A percentile compares a stretch with the other conserved stretches of the same genome.
Conservation (phyloP, 768 basidiomycete genomes). For the Suillus hirtellus region DNA sequence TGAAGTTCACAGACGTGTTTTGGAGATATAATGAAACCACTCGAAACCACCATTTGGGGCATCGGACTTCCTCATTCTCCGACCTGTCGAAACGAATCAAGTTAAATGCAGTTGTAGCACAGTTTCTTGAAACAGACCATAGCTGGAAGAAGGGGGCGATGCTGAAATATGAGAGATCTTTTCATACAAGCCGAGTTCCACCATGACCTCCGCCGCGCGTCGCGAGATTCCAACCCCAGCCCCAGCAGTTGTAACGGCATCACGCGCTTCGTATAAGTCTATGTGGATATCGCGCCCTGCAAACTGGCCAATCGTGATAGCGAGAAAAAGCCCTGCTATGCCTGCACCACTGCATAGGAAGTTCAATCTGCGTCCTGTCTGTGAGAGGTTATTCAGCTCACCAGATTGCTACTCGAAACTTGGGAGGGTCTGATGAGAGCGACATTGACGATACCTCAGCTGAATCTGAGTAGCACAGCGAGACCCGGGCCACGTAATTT, state of each 20-base stretch:
- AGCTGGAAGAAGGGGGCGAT: not conserved
- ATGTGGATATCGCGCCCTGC: slow-evolving; percentile 33
- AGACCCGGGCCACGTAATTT: no score
- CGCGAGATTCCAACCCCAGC: slow-evolving; percentile 41
- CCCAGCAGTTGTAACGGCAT: slow-evolving; percentile 37
- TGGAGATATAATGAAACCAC: slow-evolving; percentile 15
- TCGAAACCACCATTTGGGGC: slow-evolving; percentile 8
- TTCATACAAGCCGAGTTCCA: not conserved
- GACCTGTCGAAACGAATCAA: not conserved
- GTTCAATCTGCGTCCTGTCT: not conserved
- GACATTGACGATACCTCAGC: no score
- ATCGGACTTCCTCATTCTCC: slow-evolving; percentile 8
- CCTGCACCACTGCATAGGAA: slow-evolving; percentile 15
- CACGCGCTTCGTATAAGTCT: slow-evolving; percentile 45
- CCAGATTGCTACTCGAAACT: slow-evolving; percentile 16
- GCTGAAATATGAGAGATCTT: not conserved
- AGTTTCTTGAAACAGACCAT: slow-evolving; percentile 1
- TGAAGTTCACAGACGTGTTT: not conserved
- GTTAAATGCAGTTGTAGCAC: not conserved
- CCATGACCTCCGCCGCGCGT: not conserved
- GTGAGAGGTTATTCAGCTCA: not conserved
- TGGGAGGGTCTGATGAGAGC: slow-evolving; percentile 2
- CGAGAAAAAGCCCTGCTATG: slow-evolving; percentile 42
- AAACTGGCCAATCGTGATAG: slow-evolving; percentile 32
- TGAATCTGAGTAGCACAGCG: no score